Base-by-base conservation (phyloP, 176 grass and related monocot species). In the Cocos nucifera region DNA sequence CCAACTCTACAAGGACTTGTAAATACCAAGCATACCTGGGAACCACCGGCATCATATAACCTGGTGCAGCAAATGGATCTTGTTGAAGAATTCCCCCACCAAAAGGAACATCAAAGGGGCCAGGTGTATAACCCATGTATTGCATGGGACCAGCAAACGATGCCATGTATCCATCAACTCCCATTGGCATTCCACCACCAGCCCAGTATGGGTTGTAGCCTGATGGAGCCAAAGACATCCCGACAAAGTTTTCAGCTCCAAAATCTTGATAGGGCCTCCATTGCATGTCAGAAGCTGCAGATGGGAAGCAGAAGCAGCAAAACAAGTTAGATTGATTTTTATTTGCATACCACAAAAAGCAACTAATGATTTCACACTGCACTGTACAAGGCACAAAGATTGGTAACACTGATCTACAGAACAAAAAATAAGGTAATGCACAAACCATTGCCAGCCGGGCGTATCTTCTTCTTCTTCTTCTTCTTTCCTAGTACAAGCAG, bases 391-490 rank as follows among this genome's bases (percentile, higher is more conserved):
- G 35, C 35, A 44, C 9, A 44, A 35, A 35, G 10, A 44, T 44
- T 44, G 8, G 35, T 44, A 44, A 12, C 35, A 44, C 35, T 14
- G 6, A 44, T 44, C 8, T 6, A 44, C 8, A 44, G 9, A 44
- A 44, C 35, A 44, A 44, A 44, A 44, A 1, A 44, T 44, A 12
- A 19, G 6, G 17, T 27, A 30, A 25, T 48, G 26, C 29, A 85
- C 71, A 62, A 61, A 93, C 88, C 80, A 69, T 66, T 86, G 51
- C 76, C 75, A 14, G 87, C 67, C 49, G 63, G 66, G 10, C 80
- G 81, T 15, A 27, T 14, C 85, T 89, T 93, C 50, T 98, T 98
- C 74, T 92, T 92, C 68, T 98, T 97, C 74, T 93, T 98, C 73
- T 93, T 98, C 79, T 88, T 92, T 69, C 78, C 80, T 75, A 60